Evolutionary conservation across 2,329 filamentous ascomycete genomes (phyloP).

Genomic region (Macrophomina pseudophaseolina): DNA sequence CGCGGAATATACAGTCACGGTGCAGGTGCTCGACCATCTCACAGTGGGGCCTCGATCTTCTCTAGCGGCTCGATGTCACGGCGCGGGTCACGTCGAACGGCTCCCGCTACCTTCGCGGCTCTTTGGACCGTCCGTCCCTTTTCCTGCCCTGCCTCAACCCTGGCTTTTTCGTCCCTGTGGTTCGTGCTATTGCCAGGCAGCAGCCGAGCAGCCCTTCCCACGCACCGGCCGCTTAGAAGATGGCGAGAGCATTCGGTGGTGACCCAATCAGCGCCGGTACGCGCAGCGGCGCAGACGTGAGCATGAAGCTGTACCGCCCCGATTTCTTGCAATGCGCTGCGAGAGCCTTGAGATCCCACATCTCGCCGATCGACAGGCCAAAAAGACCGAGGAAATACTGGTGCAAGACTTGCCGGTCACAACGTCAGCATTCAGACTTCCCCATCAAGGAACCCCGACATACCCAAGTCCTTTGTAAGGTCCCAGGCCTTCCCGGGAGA

Average conservation of each 20-base stretch:
- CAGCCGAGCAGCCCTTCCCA: too few species aligned
- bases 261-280: conserved; percentile 44
- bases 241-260: conserved; percentile 42
- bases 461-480: not conserved
- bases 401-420: conserved; percentile 40
- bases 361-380: conserved; percentile 53
- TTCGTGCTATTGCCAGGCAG: too few species aligned
- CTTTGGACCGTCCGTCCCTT: too few species aligned
- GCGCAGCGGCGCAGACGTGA: conserved; percentile 52
- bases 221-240: conserved; percentile 34
- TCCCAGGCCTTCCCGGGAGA: not conserved
- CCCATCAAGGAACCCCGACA: not conserved
- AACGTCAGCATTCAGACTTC: conserved; percentile 26
- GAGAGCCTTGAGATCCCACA: conserved; percentile 52
- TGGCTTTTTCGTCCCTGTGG: too few species aligned
- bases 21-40: too few species aligned
- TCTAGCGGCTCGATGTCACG: too few species aligned
- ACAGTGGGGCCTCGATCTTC: too few species aligned
- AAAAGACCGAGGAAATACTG: conserved; percentile 43
- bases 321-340: conserved; percentile 44
- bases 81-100: too few species aligned
- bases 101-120: too few species aligned
- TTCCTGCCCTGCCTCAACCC: too few species aligned
- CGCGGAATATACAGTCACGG: too few species aligned
- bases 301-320: conserved; percentile 50